phyloP scores from a whole-genome alignment of 2,329 filamentous ascomycete species.

The Sarocladiaceae sp. region DNA sequence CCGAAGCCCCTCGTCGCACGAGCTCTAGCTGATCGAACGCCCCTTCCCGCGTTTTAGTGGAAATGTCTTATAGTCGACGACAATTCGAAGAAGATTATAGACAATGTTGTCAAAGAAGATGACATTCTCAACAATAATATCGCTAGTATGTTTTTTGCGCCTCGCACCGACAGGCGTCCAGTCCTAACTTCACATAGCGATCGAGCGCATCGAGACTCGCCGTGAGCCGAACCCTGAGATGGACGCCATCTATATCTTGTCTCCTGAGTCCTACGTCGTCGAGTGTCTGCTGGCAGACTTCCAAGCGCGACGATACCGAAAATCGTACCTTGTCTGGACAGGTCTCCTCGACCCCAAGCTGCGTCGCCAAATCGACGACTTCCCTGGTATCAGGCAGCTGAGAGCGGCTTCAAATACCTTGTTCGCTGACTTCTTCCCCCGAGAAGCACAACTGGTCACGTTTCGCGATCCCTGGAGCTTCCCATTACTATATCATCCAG shows the following conservation, averaged over 20 bases:
- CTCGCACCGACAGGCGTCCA: constrained; percentile 7
- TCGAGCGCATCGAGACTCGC: constrained; percentile 88
- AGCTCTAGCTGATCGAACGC: constrained; percentile 2
- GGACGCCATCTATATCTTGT: constrained; percentile 91
- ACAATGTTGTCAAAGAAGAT: constrained; percentile 91
- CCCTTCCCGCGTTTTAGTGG: constrained; percentile 58
- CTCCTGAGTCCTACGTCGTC: constrained; percentile 81
- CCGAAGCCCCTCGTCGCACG: neutral
- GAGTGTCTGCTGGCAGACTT: constrained; percentile 94
- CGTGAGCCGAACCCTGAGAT: constrained; percentile 80
- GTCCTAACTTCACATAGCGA: constrained; percentile 55
- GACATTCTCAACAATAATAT: constrained; percentile 96
- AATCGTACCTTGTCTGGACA: constrained; percentile 82
- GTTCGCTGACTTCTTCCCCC: constrained; percentile 83
- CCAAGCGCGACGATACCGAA: constrained; percentile 76
- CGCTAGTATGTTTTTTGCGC: constrained; percentile 61
- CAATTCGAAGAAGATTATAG: constrained; percentile 75
- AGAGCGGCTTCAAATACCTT: constrained; percentile 79
- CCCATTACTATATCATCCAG: constrained; percentile 83
- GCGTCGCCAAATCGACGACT: constrained; percentile 71
- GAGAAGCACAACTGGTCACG: constrained; percentile 86
- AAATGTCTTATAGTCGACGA: constrained; percentile 93
- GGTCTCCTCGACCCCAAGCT: constrained; percentile 65
- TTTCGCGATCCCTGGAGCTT: constrained; percentile 97
- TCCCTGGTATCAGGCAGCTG: constrained; percentile 62